Conservation (phyloP, 345 rosid genomes). For the Odontarrhena argentea region DNA sequence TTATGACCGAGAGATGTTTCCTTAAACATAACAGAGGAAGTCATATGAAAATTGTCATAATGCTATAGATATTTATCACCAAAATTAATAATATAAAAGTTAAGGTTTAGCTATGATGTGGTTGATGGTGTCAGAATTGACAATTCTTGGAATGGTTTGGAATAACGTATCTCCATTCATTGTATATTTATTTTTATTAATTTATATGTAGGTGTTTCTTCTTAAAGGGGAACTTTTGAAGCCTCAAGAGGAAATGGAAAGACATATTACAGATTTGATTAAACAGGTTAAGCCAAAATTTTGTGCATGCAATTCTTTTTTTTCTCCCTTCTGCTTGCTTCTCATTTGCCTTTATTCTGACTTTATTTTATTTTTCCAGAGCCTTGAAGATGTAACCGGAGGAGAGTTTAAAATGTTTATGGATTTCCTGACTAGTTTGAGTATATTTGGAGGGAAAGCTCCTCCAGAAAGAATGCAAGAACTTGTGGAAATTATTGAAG, state of each 20-base stretch:
- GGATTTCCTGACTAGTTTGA: conserved; percentile 90
- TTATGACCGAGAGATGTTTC: background rate
- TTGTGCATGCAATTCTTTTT: conserved; percentile 9
- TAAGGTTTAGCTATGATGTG: conserved; percentile 1
- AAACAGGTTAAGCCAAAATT: conserved; percentile 58
- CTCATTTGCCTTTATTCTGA: conserved; percentile 13
- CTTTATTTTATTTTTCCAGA: conserved; percentile 48
- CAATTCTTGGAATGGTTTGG: conserved; percentile 6
- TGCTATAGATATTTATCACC: background rate
- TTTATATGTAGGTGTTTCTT: conserved; percentile 73
- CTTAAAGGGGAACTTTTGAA: conserved; percentile 84
- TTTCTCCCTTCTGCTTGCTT: conserved; percentile 16
- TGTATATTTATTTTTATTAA: background rate
- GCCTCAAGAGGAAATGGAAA: conserved; percentile 97
- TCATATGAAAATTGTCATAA: background rate
- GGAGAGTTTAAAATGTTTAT: conserved; percentile 97
- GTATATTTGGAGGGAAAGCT: conserved; percentile 92
- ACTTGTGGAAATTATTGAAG: conserved; percentile 85
- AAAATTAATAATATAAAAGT: background rate
- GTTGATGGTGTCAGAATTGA: conserved; percentile 6
- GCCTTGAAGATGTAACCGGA: conserved; percentile 96
- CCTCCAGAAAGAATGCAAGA: conserved; percentile 94
- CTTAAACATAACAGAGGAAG: background rate
- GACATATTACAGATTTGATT: conserved; percentile 85
- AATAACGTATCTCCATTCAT: conserved; percentile 15